These are phyloP conservation scores for Coprinopsis strossmayeri DNA, from an alignment of 768 basidiomycete genomes.

Conservation along the genomic window DNA sequence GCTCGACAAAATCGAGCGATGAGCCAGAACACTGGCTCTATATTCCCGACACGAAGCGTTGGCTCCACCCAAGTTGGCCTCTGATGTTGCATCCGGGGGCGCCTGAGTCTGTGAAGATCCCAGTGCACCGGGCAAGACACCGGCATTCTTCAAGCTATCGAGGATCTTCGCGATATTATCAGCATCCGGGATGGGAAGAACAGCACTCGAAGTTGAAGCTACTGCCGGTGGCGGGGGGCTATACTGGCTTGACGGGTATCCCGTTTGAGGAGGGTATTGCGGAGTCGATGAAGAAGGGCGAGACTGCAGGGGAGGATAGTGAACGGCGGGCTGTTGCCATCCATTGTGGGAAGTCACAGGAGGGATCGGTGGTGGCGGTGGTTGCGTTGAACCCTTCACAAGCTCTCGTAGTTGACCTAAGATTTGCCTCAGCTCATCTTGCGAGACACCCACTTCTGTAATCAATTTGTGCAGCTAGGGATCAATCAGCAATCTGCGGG, in stretches of 20 bases:
- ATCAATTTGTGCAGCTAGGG: slow-evolving; percentile 62
- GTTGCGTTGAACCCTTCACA: slow-evolving; percentile 34
- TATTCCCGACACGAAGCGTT: slow-evolving; percentile 42
- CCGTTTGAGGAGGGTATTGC: slow-evolving; percentile 1
- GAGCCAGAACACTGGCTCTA: slow-evolving; percentile 49
- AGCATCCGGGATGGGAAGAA: slow-evolving; percentile 21
- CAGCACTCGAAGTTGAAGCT: slow-evolving; percentile 22
- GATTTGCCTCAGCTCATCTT: slow-evolving; percentile 74
- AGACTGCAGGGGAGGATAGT: slow-evolving; percentile 1
- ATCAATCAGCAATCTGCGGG: slow-evolving; percentile 7
- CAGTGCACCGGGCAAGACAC: slow-evolving; percentile 47
- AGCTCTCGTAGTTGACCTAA: slow-evolving; percentile 61
- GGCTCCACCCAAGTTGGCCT: slow-evolving; percentile 2
- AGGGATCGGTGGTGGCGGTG: slow-evolving; percentile 28
- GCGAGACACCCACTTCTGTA: slow-evolving; percentile 66
- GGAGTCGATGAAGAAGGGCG: slow-evolving; percentile 5
- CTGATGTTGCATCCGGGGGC: background rate
- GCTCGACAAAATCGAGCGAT: slow-evolving; percentile 56
- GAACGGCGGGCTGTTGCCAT: slow-evolving; percentile 16
- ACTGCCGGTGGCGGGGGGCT: slow-evolving; percentile 2
- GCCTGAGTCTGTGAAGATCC: background rate
- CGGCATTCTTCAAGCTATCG: slow-evolving; percentile 71
- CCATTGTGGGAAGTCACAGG: slow-evolving; percentile 4
- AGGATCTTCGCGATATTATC: slow-evolving; percentile 52
- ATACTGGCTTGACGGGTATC: background rate